Evolutionary conservation across 306 rosid genomes (phyloP), one percentile per base, ranked within the genome.

Genomic region (Dicorynia guianensis): DNA sequence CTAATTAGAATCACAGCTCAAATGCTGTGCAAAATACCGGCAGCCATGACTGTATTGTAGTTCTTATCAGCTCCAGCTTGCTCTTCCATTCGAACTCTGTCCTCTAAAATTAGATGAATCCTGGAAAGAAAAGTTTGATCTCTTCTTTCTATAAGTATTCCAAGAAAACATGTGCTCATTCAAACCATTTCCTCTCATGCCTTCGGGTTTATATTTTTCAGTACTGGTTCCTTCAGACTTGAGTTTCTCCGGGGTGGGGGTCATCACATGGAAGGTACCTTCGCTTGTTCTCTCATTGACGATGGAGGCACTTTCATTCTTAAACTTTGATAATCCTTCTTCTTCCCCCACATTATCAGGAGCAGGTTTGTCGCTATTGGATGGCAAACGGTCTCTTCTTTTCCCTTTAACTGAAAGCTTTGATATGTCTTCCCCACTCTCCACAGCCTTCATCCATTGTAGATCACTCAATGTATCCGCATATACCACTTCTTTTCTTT

Each of bases 361-460:
- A 67, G 86, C 77, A 13, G 74, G 61, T 70, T 86, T 83, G 85
- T 71, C 67, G 72, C 76, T 84, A 80, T 89, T 89, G 9, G 82
- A 67, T 85, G 82, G 74, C 75, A 57, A 63, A 20, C 62, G 85
- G 57, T 84, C 88, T 82, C 81, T 87, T 82, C 84, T 87, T 78
- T 79, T 92, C 55, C 89, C 89, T 78, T 73, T 89, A 34, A 44
- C 77, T 0, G 91, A 79, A 82, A 86, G 56, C 83, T 33, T 86
- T 33, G 91, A 80, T 12, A 95, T 34, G 58, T 93, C 95, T 79
- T 80, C 88, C 63, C 99, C 99, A 75, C 68, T 93, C 87, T 96
- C 99, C 73, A 96, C 92, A 57, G 99, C 99, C 76, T 85, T 91
- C 96, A 91, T 89, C 92, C 92, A 96, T 69, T 96, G 97, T 64